Percentiles rank a stretch among this genome's conserved stretches.
Evolutionary conservation across 805 yeast genomes (phyloP).

Genomic region (Barnettozyma sucrosica): DNA sequence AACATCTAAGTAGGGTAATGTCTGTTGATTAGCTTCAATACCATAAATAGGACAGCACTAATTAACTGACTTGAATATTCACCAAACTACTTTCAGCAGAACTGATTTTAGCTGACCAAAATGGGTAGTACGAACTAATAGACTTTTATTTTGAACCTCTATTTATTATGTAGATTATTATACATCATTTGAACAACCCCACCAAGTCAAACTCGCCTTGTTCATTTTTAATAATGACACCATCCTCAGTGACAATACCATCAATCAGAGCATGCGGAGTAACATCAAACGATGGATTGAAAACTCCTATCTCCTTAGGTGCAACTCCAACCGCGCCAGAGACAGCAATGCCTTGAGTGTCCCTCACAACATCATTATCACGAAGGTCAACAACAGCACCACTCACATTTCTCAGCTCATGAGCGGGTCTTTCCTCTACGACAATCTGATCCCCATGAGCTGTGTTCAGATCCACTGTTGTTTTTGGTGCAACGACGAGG

Average conservation of each 20-base stretch:
- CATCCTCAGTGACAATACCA: constrained; percentile 82
- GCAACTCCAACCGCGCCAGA: constrained; percentile 66
- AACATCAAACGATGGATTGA: constrained; percentile 97
- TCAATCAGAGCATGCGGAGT: constrained; percentile 82
- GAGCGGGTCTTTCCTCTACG: constrained; percentile 82
- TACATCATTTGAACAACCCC: constrained; percentile 9
- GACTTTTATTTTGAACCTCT: not conserved
- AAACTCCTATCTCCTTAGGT: constrained; percentile 76
- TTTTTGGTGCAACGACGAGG: constrained; percentile 91
- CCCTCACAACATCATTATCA: constrained; percentile 25
- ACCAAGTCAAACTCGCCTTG: constrained; percentile 46
- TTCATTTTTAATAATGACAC: constrained; percentile 44
- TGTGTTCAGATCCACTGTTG: constrained; percentile 75
- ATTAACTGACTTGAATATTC: too few relatives aligned
- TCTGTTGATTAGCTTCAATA: too few relatives aligned
- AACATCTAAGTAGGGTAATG: not conserved
- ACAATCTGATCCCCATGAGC: constrained; percentile 65
- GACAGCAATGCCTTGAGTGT: constrained; percentile 27
- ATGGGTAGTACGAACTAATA: too few relatives aligned
- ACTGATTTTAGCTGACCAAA: too few relatives aligned
- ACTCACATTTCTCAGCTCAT: constrained; percentile 69
- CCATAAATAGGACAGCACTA: too few relatives aligned
- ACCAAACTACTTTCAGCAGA: too few relatives aligned
- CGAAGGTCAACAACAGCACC: constrained; percentile 50
- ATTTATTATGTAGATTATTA: too few relatives aligned